A percentile compares a stretch with the other conserved stretches of the same genome.
Evolutionary conservation across 164 flowering plant species (phyloP).

Genomic region (Dillenia suffruticosa): DNA sequence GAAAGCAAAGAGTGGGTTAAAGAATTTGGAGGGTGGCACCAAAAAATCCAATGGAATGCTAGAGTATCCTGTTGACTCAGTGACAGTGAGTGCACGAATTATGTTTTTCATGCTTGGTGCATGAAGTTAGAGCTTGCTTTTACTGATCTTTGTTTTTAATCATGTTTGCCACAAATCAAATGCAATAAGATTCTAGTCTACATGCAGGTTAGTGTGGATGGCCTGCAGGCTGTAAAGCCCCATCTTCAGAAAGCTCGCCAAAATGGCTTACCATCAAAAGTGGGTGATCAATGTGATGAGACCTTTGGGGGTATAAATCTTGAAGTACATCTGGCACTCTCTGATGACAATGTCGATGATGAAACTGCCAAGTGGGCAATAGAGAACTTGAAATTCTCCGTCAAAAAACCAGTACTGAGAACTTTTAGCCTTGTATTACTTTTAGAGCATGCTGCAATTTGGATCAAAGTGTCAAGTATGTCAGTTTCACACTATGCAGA

Average conservation of each 20-base stretch:
- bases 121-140: background rate
- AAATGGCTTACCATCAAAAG: conserved; percentile 25
- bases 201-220: conserved; percentile 79
- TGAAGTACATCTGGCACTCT: conserved; percentile 47
- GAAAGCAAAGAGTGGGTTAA: conserved; percentile 63
- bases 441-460: background rate
- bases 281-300: conserved; percentile 30
- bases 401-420: conserved; percentile 69
- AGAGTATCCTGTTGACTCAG: conserved; percentile 62
- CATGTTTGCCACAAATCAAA: background rate
- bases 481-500: conserved; percentile 33
- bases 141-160: background rate
- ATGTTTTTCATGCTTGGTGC: background rate
- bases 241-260: conserved; percentile 23
- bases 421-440: background rate
- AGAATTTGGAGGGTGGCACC: conserved; percentile 25
- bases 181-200: background rate
- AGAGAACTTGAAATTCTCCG: conserved; percentile 78
- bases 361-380: conserved; percentile 60
- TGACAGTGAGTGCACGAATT: conserved; percentile 47
- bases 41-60: conserved; percentile 19
- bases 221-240: conserved; percentile 87
- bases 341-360: conserved; percentile 35
- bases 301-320: conserved; percentile 61
- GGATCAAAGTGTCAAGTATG: background rate